phyloP scores from a whole-genome alignment of 768 basidiomycete genomes.

The Leucocoprinus sp. region DNA sequence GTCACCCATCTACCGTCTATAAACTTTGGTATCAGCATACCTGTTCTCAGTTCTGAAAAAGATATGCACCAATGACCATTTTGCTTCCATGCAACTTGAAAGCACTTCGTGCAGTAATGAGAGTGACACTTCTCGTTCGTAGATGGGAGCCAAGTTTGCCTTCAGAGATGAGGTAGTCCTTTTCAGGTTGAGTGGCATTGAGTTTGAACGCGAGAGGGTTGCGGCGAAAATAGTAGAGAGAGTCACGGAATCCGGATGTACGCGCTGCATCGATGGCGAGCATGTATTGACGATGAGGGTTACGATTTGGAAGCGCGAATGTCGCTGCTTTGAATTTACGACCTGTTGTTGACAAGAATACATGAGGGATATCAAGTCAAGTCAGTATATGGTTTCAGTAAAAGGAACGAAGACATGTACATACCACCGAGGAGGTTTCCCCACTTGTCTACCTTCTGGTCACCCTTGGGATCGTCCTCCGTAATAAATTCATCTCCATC shows the following conservation, averaged over 20 bases:
- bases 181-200: constrained; percentile 82
- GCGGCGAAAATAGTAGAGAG: constrained; percentile 94
- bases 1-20: constrained; percentile 86
- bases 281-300: constrained; percentile 83
- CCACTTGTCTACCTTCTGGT: constrained; percentile 82
- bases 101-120: constrained; percentile 86
- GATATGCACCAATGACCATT: constrained; percentile 69
- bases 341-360: constrained; percentile 34
- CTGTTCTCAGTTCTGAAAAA: neutral
- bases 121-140: constrained; percentile 85
- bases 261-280: constrained; percentile 97
- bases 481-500: constrained; percentile 88
- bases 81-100: constrained; percentile 94
- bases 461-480: constrained; percentile 76
- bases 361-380: no score
- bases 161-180: constrained; percentile 82
- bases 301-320: constrained; percentile 78
- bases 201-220: constrained; percentile 88
- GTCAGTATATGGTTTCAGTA: no score
- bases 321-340: constrained; percentile 85
- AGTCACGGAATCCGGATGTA: constrained; percentile 93
- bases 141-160: constrained; percentile 87
- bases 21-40: neutral
- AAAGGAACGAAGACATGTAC: constrained; percentile 20
- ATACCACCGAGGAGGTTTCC: constrained; percentile 82